Evolutionary conservation across 2,329 filamentous ascomycete genomes (phyloP).

Genomic region (Thermoascus crustaceus): DNA sequence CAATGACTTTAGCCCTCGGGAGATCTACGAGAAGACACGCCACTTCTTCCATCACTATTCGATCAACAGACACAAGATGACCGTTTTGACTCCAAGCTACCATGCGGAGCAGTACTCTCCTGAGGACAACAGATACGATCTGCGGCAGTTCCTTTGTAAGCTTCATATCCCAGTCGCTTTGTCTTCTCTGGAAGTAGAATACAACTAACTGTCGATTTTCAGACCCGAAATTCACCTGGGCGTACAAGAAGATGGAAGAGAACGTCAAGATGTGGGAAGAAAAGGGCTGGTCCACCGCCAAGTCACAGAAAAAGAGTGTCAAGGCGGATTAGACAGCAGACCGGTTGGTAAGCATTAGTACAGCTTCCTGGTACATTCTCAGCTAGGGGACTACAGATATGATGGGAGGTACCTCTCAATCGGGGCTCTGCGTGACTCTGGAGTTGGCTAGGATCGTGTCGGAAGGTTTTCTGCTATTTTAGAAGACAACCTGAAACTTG

Average conservation of each 20-base stretch:
- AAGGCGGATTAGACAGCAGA: too few relatives aligned
- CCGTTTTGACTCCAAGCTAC: slow-evolving; percentile 50
- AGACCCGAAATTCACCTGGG: slow-evolving; percentile 36
- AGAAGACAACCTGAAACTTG: too few relatives aligned
- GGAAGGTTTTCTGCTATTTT: too few relatives aligned
- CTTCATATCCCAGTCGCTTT: not conserved
- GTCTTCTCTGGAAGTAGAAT: not conserved
- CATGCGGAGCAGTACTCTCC: slow-evolving; percentile 46
- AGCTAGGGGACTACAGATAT: too few relatives aligned
- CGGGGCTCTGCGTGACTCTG: too few relatives aligned
- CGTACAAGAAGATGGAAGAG: slow-evolving; percentile 43
- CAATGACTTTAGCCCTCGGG: slow-evolving; percentile 29
- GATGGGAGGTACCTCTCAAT: too few relatives aligned
- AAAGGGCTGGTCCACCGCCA: slow-evolving; percentile 24
- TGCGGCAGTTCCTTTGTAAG: slow-evolving; percentile 46
- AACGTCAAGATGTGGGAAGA: slow-evolving; percentile 38
- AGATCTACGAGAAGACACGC: slow-evolving; percentile 42
- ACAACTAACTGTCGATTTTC: not conserved
- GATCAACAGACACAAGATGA: slow-evolving; percentile 60
- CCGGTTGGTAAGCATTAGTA: too few relatives aligned
- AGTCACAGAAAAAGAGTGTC: slow-evolving; percentile 28
- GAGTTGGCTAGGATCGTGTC: too few relatives aligned
- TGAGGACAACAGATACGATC: slow-evolving; percentile 53
- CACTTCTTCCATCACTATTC: slow-evolving; percentile 44
- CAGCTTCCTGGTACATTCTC: too few relatives aligned